Evolutionary conservation across 192 early-diverging fungal species (phyloP).

Genomic region (Backusella mclennaniae): DNA sequence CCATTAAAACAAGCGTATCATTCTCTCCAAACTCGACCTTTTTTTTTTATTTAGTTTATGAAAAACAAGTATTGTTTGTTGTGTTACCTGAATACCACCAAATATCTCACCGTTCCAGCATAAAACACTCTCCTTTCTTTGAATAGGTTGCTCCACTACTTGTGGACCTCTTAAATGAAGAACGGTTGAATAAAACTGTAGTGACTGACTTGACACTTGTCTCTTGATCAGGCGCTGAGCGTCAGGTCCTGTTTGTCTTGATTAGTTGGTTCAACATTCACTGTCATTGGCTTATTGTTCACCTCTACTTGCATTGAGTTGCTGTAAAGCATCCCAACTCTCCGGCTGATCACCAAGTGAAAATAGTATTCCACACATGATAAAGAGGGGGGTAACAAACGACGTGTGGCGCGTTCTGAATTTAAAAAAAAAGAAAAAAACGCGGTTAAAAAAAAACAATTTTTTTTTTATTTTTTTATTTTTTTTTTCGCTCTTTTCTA

Average conservation of each 20-base stretch:
- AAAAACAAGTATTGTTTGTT: neutral
- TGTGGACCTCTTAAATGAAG: slow-evolving; percentile 68
- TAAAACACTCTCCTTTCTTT: slow-evolving; percentile 43
- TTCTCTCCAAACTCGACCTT: slow-evolving; percentile 42
- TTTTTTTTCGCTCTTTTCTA: neutral
- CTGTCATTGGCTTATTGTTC: neutral
- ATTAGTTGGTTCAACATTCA: neutral
- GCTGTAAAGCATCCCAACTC: slow-evolving; percentile 42
- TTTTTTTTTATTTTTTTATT: too few relatives aligned
- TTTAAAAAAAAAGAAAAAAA: neutral
- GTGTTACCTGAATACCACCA: slow-evolving; percentile 59
- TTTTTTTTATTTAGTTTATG: neutral
- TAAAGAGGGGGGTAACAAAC: neutral
- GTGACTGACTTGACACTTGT: neutral
- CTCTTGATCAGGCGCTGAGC: slow-evolving; percentile 35
- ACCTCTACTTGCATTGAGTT: slow-evolving; percentile 53
- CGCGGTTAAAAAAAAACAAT: neutral
- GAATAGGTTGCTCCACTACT: slow-evolving; percentile 55
- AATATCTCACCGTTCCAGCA: slow-evolving; percentile 95
- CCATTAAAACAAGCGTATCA: slow-evolving; percentile 51
- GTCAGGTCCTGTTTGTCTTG: slow-evolving; percentile 44
- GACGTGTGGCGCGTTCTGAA: neutral
- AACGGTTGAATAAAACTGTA: slow-evolving; percentile 56
- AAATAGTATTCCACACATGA: slow-evolving; percentile 61
- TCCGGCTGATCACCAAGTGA: slow-evolving; percentile 22